phyloP scores from a whole-genome alignment of 148 eudicot species.

The Fagopyrum homotropicum region DNA sequence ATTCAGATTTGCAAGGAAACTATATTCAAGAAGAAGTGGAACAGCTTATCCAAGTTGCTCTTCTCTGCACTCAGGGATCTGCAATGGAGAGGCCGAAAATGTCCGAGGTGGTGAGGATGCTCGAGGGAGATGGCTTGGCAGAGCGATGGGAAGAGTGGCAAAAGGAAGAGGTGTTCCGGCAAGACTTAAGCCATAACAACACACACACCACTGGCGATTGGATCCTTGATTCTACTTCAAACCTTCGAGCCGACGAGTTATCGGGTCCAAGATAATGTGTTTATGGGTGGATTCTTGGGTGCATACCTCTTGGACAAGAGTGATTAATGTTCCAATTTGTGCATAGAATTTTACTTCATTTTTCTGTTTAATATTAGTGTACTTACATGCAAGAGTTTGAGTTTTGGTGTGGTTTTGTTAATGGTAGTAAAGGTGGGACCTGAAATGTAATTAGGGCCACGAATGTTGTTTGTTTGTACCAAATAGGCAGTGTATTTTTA shows the following conservation, averaged over 20 bases:
- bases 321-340: conserved; percentile 3
- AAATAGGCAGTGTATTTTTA: neutral
- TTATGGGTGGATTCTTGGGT: neutral
- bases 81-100: conserved; percentile 6
- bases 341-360: neutral
- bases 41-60: conserved; percentile 11
- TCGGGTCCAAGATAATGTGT: conserved; percentile 6
- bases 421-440: neutral
- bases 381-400: neutral
- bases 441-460: neutral
- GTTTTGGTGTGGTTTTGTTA: neutral
- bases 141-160: conserved; percentile 17
- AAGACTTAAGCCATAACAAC: neutral
- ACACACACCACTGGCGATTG: neutral
- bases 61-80: conserved; percentile 15
- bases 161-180: conserved; percentile 9
- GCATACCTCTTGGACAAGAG: neutral
- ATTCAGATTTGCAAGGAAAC: neutral
- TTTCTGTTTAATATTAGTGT: neutral
- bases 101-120: conserved; percentile 18
- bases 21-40: conserved; percentile 9
- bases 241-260: conserved; percentile 3
- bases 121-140: conserved; percentile 15
- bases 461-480: neutral
- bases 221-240: conserved; percentile 11